Evolutionary conservation across 148 eudicot species (phyloP), one percentile per base, ranked within the genome.

Genomic region (Drosera capensis): DNA sequence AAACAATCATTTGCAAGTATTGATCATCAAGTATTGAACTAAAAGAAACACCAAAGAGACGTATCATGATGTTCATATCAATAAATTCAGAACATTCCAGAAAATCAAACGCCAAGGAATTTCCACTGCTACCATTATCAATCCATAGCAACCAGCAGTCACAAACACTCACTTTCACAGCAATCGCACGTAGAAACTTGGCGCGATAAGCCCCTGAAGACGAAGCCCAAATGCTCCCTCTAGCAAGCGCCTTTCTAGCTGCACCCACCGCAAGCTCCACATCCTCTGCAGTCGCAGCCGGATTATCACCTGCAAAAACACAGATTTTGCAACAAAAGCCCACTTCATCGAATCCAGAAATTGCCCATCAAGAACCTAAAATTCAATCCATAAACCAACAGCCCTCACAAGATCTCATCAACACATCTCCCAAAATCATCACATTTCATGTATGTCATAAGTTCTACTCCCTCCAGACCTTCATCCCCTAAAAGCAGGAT

Each of bases 191-290:
- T 16, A 90, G 52, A 60, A 80, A 90, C 69, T 90, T 84, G 17
- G 95, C 97, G 39, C 97, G 78, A 66, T 80, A 73, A 49, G 93
- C 93, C 43, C 97, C 97, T 36, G 95, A 52, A 7, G 95, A 82
- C 1, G 78, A 65, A 17, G 85, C 64, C 97, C 97, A 90, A 14
- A 78, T 93, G 42, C 20, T 62, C 12, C 86, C 94, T 34, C 65
- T 73, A 52, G 64, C 52, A 53, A 84, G 68, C 19, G 86, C 95
- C 45, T 35, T 65, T 29, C 87, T 63, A 52, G 97, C 95, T 54
- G 97, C 93, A 45, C 70, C 79, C 18, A 90, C 95, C 15, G 97
- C 88, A 44, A 78, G 64, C 45, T 84, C 73, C 48, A 90, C 95
- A 68, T 90, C 97, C 44, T 84, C 97, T 15, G 72, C 71, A 14